These are phyloP conservation scores for Penicillium argentinense DNA, from an alignment of 495 filamentous ascomycete species.

Conservation along the genomic window DNA sequence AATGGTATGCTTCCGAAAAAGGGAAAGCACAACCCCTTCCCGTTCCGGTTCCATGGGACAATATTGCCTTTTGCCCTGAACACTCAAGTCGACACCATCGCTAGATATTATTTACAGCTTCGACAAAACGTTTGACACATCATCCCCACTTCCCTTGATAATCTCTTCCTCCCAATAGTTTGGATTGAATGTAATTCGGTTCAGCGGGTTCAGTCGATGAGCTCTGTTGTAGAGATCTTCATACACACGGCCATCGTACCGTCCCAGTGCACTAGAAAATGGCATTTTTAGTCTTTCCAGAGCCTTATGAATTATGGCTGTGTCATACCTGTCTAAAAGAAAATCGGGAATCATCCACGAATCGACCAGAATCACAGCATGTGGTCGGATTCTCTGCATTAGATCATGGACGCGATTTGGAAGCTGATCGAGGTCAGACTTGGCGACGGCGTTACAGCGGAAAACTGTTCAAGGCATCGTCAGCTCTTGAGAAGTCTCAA, in stretches of 20 bases:
- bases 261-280: constrained; percentile 37
- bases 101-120: constrained; percentile 27
- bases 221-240: constrained; percentile 48
- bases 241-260: constrained; percentile 49
- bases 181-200: constrained; percentile 45
- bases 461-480: constrained; percentile 26
- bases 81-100: no score
- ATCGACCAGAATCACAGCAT: constrained; percentile 49
- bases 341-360: constrained; percentile 51
- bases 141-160: constrained; percentile 36
- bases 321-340: constrained; percentile 38
- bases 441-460: constrained; percentile 33
- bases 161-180: constrained; percentile 52
- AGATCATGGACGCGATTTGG: constrained; percentile 36
- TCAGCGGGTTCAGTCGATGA: constrained; percentile 48
- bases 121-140: constrained; percentile 20
- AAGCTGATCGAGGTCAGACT: constrained; percentile 31
- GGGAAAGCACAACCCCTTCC: no score
- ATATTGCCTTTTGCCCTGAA: no score
- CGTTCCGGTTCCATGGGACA: no score
- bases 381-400: constrained; percentile 44
- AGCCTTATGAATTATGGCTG: background rate
- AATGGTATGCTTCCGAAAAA: no score
- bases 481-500: background rate
- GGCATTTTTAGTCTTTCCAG: background rate